phyloP scores from a whole-genome alignment of 495 filamentous ascomycete genomes.

The Penicillium tannophilum region DNA sequence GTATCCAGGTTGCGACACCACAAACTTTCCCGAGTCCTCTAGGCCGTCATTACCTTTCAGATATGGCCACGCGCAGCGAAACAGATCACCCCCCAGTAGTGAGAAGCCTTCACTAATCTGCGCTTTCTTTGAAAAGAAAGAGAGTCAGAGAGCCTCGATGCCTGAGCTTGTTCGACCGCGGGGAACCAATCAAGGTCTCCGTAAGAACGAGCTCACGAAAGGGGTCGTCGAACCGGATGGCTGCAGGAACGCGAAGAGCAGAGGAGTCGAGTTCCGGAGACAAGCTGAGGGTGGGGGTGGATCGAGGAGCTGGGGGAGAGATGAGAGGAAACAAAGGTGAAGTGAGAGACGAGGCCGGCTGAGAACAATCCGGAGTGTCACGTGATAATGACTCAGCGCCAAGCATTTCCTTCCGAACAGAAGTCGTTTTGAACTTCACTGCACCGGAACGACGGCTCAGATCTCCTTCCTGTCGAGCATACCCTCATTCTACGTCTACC shows the following conservation, averaged over 20 bases:
- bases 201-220: slow-evolving; percentile 46
- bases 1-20: slow-evolving; percentile 15
- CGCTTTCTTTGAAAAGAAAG: slow-evolving; percentile 23
- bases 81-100: slow-evolving; percentile 29
- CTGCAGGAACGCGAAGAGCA: slow-evolving; percentile 34
- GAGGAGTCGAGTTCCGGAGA: slow-evolving; percentile 33
- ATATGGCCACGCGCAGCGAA: slow-evolving; percentile 16
- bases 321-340: slow-evolving; percentile 11
- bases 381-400: slow-evolving; percentile 31
- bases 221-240: slow-evolving; percentile 42
- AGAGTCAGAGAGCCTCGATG: slow-evolving; percentile 27
- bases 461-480: slow-evolving; percentile 36
- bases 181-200: slow-evolving; percentile 56
- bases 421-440: slow-evolving; percentile 39
- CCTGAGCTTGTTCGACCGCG: slow-evolving; percentile 46
- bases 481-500: slow-evolving; percentile 29
- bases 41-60: slow-evolving; percentile 42
- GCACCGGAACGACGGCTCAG: slow-evolving; percentile 38
- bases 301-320: slow-evolving; percentile 25
- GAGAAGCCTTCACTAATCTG: slow-evolving; percentile 35
- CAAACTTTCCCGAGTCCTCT: slow-evolving; percentile 5
- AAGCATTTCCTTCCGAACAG: slow-evolving; percentile 34
- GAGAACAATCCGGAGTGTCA: slow-evolving; percentile 14
- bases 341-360: slow-evolving; percentile 15
- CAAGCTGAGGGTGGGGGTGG: slow-evolving; percentile 31